Base-by-base conservation (phyloP, 2,329 filamentous ascomycete species). In the Stachybotrys chlorohalonatus region DNA sequence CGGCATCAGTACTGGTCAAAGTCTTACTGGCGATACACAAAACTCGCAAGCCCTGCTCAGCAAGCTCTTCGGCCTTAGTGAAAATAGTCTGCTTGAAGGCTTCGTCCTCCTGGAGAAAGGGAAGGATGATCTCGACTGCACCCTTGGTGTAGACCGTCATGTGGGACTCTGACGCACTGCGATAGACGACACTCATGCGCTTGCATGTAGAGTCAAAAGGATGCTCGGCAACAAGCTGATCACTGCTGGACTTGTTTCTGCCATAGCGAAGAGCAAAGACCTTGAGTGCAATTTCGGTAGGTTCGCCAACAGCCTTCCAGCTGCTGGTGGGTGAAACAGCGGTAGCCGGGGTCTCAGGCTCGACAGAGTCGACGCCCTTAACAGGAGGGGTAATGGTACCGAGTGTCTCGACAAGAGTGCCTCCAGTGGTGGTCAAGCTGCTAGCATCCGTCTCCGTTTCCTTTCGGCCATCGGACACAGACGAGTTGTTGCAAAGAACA, bases 121-220 rank as follows among this genome's bases (percentile, higher is more conserved):
- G 78, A 31, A 84, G 62, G 49, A 84, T 70, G n/a, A 77, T 73
- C 64, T 84, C 81, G 16, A 81, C 72, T 1, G 81, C 81, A 47
- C 81, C 81, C 63, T 84, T 84, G 63, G 78, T 78, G 58, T 80
- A 83, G 16, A 82, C 75, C 11, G 72, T 68, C 50, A 65, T 64
- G 11, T 66, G 64, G 11, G 66, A 63, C 30, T 70, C 69, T 15
- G 68, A 16, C 1, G 65, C 66, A 48, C 62, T 67, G 7, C 68
- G 67, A 48, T 86, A 88, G 31, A 89, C 78, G 51, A 89, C 85
- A 45, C 84, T 86, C 86, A 90, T 90, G 56, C 85, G 80, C 72
- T 90, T 90, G 68, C 86, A 81, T 45, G 82, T 81, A 0, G 85
- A 89, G 65, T 90, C 86, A 63, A 90, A 90, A 2, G 86, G 85